Base-by-base conservation (phyloP, 805 yeast genomes). In the Metschnikowia peoriensis region DNA sequence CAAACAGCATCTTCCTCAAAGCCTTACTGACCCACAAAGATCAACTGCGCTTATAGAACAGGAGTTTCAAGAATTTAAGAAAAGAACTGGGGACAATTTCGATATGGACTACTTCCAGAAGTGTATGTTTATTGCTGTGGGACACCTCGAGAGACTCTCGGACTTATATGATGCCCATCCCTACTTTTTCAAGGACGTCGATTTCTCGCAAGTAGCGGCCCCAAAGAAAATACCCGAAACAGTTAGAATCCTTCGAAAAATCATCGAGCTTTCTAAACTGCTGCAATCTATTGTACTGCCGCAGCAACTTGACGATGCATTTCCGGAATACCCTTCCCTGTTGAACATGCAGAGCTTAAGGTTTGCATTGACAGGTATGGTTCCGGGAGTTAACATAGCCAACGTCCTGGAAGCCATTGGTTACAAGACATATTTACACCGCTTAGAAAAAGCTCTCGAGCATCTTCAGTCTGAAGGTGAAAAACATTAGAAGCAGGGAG, bases 351-450 rank as follows among this genome's bases (percentile, higher is more conserved):
- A 57, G 32, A 45, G 55, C 29, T 51, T 55, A 10, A 51, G 97
- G 51, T 84, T 75, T 57, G 92, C 92, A 0, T 64, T 90, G 27
- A 77, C 89, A 12, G 96, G 89, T 0, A 81, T 84, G 7, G 73
- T 74, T 5, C 77, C 96, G 0, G 97, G 97, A 0, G 71, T 86
- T 29, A 82, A 83, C 15, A 71, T 91, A 5, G 87, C 86, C 0
- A 70, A 75, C 6, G 69, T 89, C 34, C 63, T 86, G 16, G 75
- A 76, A 0, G 63, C 87, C 8, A 60, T 90, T 15, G 93, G 91
- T 0, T 41, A 45, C 43, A 47, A 49, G 3, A 29, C 49, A 8
- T 55, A 50, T 41, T 28, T 48, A 28, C 15, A 32, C 12, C 58
- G 62, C 11, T 49, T 59, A 14, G 46, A 51, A 17, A 38, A 46